Evolutionary conservation across 2,329 filamentous ascomycete species (phyloP).

Genomic region (Zasmidium citrigriseum): DNA sequence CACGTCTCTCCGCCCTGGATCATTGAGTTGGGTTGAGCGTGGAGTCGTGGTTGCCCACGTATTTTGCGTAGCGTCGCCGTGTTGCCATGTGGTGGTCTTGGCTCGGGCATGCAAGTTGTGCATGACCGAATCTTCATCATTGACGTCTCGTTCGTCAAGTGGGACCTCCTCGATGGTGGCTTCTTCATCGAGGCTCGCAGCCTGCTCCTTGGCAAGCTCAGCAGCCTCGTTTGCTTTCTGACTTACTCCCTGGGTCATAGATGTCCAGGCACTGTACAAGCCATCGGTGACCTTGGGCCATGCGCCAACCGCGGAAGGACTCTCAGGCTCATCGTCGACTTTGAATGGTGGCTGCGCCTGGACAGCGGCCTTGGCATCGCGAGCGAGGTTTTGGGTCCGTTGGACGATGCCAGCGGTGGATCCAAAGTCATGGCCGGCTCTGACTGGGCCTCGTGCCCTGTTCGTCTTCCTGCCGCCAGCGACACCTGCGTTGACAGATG

Average conservation of each 20-base stretch:
- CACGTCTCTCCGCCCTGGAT: no score
- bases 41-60: no score
- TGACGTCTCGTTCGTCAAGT: background rate
- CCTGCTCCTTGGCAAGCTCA: background rate
- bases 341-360: background rate
- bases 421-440: background rate
- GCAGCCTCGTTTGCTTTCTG: conserved; percentile 1
- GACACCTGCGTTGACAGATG: conserved; percentile 8
- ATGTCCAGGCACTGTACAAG: background rate
- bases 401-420: background rate
- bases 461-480: background rate
- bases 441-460: background rate
- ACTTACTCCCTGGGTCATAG: background rate
- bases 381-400: background rate
- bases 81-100: no score
- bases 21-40: no score
- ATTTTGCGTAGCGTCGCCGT: no score
- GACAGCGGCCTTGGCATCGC: background rate
- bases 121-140: background rate
- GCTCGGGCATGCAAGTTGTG: background rate
- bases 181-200: background rate
- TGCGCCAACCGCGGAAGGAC: background rate
- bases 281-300: background rate
- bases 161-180: no score
- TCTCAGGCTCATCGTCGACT: background rate